Conservation (phyloP, 2,329 filamentous ascomycete species). For the Aspergillus sp. region DNA sequence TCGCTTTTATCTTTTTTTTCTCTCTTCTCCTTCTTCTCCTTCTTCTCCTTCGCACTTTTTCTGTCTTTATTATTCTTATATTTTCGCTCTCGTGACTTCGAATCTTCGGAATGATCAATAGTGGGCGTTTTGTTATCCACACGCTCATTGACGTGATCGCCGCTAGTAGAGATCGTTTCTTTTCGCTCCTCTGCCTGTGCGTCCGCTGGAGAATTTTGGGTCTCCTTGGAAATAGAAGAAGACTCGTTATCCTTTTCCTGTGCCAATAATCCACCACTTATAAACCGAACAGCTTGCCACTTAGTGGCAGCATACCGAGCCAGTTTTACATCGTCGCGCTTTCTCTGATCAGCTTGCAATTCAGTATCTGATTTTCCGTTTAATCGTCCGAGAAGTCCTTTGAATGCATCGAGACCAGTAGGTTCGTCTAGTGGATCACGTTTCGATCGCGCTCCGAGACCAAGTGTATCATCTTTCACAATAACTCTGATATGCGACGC, state of each 20-base stretch:
- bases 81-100: conserved; percentile 6
- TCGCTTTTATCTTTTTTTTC: conserved; percentile 13
- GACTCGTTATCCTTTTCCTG: conserved; percentile 54
- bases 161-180: not conserved
- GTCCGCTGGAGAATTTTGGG: not conserved
- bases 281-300: conserved; percentile 80
- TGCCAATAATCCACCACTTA: conserved; percentile 74
- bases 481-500: conserved; percentile 80
- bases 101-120: not conserved
- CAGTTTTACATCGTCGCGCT: conserved; percentile 68
- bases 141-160: not conserved
- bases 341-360: conserved; percentile 68
- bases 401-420: conserved; percentile 83
- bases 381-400: conserved; percentile 79
- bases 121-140: not conserved
- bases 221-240: conserved; percentile 30
- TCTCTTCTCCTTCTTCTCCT: conserved; percentile 21
- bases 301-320: conserved; percentile 71
- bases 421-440: conserved; percentile 66
- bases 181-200: not conserved
- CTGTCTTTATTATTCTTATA: conserved; percentile 9
- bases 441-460: conserved; percentile 77
- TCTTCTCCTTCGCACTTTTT: conserved; percentile 8
- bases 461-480: conserved; percentile 87
- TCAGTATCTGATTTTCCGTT: conserved; percentile 82